Base-by-base conservation (phyloP, 495 filamentous ascomycete species). In the Aspergillus diversus region DNA sequence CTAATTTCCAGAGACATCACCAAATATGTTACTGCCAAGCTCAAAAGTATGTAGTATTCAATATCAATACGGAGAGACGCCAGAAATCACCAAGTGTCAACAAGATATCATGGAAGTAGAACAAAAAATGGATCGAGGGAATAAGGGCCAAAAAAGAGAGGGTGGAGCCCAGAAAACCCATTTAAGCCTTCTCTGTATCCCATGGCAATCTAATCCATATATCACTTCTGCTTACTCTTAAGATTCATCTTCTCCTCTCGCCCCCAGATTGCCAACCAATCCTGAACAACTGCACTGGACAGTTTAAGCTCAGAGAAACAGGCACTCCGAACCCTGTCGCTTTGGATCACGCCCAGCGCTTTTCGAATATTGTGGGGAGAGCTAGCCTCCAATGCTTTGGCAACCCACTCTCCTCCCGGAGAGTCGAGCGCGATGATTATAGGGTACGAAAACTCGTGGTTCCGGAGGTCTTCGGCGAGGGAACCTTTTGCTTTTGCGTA, bases 151-250 rank as follows among this genome's bases (percentile, higher is more conserved):
- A 27, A 27, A 27, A 27, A 27, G 21, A 27, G 21, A 27, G 21
- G 21, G 21, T 27, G 2, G 21, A 27, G 21, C 21, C 1, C 21
- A 27, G 21, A 27, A 27, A 27, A 27, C 21, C 21, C 21, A 27
- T 27, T 27, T 2, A 27, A 27, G 21, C 21, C 21, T 27, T 27
- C 21, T 27, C 1, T 27, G 21, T 27, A 27, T 27, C 21, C 21
- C 21, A 27, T 27, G 21, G 1, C 21, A 27, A 27, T 27, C 21
- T 27, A 27, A 27, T 27, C 21, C 21, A 27, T 27, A 86, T 5
- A 75, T 72, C 0, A 90, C 88, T 17, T 16, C 46, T 59, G 42
- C 27, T 42, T 31, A 21, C 59, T 66, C 48, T 66, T 69, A 39
- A 69, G 43, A 39, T 71, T 63, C 57, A 71, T 53, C 31, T 68